Evolutionary conservation across 257 asterid genomes (phyloP), one percentile per base, ranked within the genome.

Genomic region (Penstemon newberryi): DNA sequence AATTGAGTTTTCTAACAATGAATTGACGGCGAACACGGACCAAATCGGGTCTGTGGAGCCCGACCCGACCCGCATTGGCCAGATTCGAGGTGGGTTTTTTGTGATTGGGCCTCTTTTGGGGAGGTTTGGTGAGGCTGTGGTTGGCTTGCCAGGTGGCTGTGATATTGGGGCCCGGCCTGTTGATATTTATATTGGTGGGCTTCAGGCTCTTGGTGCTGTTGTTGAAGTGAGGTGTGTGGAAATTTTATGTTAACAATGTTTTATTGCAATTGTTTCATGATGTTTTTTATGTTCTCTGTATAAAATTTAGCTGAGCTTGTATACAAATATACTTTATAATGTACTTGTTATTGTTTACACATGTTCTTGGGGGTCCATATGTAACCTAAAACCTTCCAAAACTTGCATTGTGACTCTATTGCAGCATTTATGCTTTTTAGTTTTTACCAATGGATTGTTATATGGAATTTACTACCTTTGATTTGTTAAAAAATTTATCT

Each of bases 131-230:
- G 75, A 76, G 62, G 84, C 87, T 5, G 66, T 41, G 45, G 78
- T 80, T 1, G 77, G 58, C 8, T 61, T 80, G 5, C 83, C 85
- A 0, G 83, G 85, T 15, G 87, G 83, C 1, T 82, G 87, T 49
- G 72, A 74, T 44, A 79, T 82, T 37, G 87, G 87, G 37, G 59
- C 81, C 70, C 79, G 85, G 37, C 85, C 87, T 3, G 51, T 82
- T 7, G 81, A 79, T 56, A 39, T 77, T 18, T 74, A 77, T 38
- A 52, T 77, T 58, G 65, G 71, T 7, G 87, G 83, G 15, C 80
- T 82, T 33, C 73, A 73, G 5, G 76, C 75, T 56, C 83, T 82
- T 47, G 87, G 85, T 41, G 83, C 87, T 49, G 59, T 51, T 8
- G 81, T 82, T 12, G 75, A 79, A 71, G 9, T 79, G 51, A 82